Evolutionary conservation across 768 basidiomycete species (phyloP), one percentile per base, ranked within the genome.

Genomic region (Suillus occidentalis): DNA sequence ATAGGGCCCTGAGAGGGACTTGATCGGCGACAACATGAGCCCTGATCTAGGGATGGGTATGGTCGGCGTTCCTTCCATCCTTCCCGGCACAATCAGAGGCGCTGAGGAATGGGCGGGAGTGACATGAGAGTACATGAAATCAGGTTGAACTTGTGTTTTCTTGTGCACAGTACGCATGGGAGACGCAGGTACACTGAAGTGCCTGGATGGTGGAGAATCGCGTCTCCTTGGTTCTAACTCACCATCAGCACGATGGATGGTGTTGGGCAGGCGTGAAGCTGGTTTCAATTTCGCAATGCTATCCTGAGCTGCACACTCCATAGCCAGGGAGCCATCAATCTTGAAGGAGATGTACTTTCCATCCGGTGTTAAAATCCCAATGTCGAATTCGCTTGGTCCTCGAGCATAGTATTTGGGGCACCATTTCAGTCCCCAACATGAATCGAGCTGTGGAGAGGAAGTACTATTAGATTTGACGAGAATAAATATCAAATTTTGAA

Each of bases 401-500:
- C 60, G 66, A 58, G 74, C 69, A 62, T 47, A 49, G 66, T 65
- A 69, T 62, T 71, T 66, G 18, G 66, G 61, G 37, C 69, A 62
- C 74, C 74, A 75, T 39, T 74, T 71, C 61, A 74, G 72, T 64
- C 76, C 76, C 76, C 76, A 77, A 63, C 75, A 64, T 18, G 74
- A 71, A 42, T 59, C 12, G 39, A 77, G 66, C 74, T 75, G 14
- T 42, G 69, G 60, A 53, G 14, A 56, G 1, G 16, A 61, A n/a
- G n/a, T n/a, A 55, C 20, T 18, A 31, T 67, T 39, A 65, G 61
- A 36, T 20, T 42, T 20, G 0, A 22, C 4, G 37, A 20, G 52
- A 12, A 53, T 16, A 43, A 61, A 16, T 7, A 49, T 7, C 45
- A 55, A 40, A 37, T 12, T 20, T 13, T 22, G 28, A 16, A 61